Evolutionary conservation across 306 rosid species (phyloP), one percentile per base, ranked within the genome.

Genomic region (Fragaria nilgerrensis): DNA sequence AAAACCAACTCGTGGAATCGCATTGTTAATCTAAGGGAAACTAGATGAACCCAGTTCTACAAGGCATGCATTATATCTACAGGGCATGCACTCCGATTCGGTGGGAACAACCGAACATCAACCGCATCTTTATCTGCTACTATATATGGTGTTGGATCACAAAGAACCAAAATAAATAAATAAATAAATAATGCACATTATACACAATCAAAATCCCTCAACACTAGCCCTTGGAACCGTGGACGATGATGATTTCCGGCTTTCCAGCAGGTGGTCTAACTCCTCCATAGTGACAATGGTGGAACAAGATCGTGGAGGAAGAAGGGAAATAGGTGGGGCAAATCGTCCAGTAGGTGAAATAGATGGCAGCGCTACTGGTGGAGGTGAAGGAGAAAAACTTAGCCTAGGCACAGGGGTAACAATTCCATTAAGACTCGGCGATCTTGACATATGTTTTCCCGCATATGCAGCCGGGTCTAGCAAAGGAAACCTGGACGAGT

Each of bases 391-490:
- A 0, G 96, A 92, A 84, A 82, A 91, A 78, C 89, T 91, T 78
- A 76, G 65, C 82, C 91, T 85, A 7, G 92, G 96, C 2, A 88
- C 84, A 23, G 92, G 97, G 50, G 77, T 69, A 11, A 90, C 44
- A 70, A 95, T 88, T 65, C 92, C 97, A 12, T 96, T 90, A 37
- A 92, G 92, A 86, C 99, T 96, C 0, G 99, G 99, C 5, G 99
- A 96, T 82, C 91, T 91, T 20, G 84, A 88, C 96, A 96, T 96
- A 0, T 80, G 84, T 72, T 85, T 96, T 79, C 90, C 89, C 1
- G 90, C 75, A 76, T 82, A 29, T 27, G 91, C 58, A 25, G 88
- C 87, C 17, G 99, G 98, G 41, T 96, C 99, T 86, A 85, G 93
- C 41, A 96, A 88, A 0, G 99, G 98, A 77, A 96, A 96, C 79